These are phyloP conservation scores for Cardamine chenopodiifolia DNA, from an alignment of 345 rosid species.

Conservation along the genomic window DNA sequence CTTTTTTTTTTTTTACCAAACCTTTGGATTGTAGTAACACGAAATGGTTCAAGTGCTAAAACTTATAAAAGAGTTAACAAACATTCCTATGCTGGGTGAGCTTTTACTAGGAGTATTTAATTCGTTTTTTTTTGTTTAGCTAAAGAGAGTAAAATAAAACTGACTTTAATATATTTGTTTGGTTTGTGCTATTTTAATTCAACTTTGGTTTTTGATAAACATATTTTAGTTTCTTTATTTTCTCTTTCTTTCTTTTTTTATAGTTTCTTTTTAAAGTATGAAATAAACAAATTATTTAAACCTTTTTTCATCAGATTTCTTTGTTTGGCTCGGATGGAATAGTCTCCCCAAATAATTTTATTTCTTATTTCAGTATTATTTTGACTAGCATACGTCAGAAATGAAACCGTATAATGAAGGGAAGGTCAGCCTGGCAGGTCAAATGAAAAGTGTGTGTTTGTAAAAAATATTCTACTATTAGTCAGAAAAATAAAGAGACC, in stretches of 20 bases:
- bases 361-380: constrained; percentile 7
- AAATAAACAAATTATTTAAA: no score
- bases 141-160: no score
- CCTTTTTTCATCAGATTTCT: no score
- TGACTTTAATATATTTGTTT: no score
- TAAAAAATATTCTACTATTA: not conserved
- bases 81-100: not conserved
- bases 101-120: not conserved
- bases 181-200: no score
- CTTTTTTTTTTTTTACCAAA: not conserved
- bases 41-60: not conserved
- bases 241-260: no score
- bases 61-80: not conserved
- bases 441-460: not conserved
- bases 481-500: not conserved
- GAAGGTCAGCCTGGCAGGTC: not conserved
- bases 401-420: constrained; percentile 10
- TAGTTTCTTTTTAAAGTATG: no score
- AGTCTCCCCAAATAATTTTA: not conserved
- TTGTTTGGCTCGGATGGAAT: not conserved
- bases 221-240: no score
- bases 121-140: not conserved
- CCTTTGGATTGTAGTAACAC: not conserved
- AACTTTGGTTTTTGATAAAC: no score
- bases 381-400: constrained; percentile 31